Conservation (phyloP, 140 eudicot genomes). For the Ambrosia hybrid region DNA sequence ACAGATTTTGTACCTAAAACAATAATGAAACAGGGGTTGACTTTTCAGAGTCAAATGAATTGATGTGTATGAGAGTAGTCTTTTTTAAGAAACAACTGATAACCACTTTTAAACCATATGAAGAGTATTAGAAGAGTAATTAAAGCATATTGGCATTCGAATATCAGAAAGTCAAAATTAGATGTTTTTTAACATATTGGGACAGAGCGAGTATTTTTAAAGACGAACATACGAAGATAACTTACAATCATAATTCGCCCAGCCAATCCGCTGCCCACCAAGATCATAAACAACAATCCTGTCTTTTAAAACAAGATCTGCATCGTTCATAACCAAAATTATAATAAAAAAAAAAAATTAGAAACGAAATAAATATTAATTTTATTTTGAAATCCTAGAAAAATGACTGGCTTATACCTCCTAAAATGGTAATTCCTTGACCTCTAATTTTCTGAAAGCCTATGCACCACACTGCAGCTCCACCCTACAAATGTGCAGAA, state of each 20-base stretch:
- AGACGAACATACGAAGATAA: neutral
- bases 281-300: conserved; percentile 76
- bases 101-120: too few relatives aligned
- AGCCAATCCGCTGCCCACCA: conserved; percentile 83
- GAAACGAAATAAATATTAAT: neutral
- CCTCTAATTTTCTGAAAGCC: conserved; percentile 76
- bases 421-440: conserved; percentile 76
- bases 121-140: too few relatives aligned
- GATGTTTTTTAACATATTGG: too few relatives aligned
- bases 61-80: neutral
- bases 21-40: neutral
- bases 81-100: too few relatives aligned
- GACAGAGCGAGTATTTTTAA: too few relatives aligned
- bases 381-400: neutral
- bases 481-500: conserved; percentile 47
- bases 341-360: neutral
- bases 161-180: too few relatives aligned
- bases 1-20: conserved; percentile 64
- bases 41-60: conserved; percentile 3
- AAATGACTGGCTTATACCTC: neutral
- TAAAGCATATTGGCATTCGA: too few relatives aligned
- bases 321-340: conserved; percentile 1
- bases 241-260: conserved; percentile 93
- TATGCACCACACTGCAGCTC: conserved; percentile 83
- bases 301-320: conserved; percentile 91